phyloP scores from a whole-genome alignment of 2,329 filamentous ascomycete genomes.

The Chaetomiaceae sp. region DNA sequence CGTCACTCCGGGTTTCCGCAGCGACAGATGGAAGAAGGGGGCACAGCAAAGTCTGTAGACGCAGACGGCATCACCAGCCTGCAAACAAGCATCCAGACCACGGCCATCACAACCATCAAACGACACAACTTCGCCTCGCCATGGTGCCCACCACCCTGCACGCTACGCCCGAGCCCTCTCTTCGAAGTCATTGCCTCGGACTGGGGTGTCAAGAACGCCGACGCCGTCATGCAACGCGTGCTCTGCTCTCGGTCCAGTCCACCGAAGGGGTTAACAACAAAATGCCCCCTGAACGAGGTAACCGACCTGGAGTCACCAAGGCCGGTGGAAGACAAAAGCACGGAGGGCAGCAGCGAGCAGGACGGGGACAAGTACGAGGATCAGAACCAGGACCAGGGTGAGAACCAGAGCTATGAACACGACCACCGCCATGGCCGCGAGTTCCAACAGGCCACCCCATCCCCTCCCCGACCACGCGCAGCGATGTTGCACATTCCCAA shows the following conservation, averaged over 20 bases:
- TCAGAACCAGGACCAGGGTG: neutral
- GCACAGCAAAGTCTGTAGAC: neutral
- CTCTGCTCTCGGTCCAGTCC: conserved; percentile 10
- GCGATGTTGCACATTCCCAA: conserved; percentile 12
- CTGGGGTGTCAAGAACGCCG: conserved; percentile 44
- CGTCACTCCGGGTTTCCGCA: conserved; percentile 51
- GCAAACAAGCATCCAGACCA: conserved; percentile 49
- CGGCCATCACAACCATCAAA: conserved; percentile 46
- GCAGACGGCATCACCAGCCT: conserved; percentile 35
- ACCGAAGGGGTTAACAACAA: no score
- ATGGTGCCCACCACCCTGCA: conserved; percentile 44
- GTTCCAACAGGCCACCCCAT: neutral
- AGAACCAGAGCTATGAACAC: no score
- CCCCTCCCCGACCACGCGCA: neutral
- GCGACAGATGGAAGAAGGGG: conserved; percentile 13
- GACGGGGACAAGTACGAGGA: no score
- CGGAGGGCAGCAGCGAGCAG: no score
- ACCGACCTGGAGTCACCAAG: no score
- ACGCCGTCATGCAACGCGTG: conserved; percentile 37
- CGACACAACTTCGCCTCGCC: conserved; percentile 43
- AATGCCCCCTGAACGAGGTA: no score
- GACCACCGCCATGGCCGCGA: no score
- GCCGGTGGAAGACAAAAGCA: no score
- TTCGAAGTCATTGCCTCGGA: conserved; percentile 43
- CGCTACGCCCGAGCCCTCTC: conserved; percentile 35